Percentiles rank a stretch among this genome's conserved stretches.
Evolutionary conservation across 2,329 filamentous ascomycete species (phyloP).

Genomic region (Coniochaeta sp.): DNA sequence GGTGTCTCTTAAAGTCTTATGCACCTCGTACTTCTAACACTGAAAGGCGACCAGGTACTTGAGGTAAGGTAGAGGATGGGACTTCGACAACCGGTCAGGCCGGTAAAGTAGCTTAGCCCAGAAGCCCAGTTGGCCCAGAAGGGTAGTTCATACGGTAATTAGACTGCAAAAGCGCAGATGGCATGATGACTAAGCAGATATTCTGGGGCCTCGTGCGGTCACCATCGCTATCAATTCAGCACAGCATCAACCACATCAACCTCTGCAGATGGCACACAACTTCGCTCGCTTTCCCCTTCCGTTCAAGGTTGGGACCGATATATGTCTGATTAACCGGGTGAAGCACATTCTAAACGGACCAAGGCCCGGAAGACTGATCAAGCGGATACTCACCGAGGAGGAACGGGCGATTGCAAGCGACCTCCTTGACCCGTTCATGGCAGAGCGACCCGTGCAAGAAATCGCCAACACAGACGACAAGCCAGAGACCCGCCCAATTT

Average conservation of each 20-base stretch:
- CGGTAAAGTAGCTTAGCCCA: too few relatives aligned
- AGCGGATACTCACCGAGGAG: constrained; percentile 36
- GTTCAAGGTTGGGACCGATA: constrained; percentile 69
- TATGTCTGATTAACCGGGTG: constrained; percentile 65
- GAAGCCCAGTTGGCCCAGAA: too few relatives aligned
- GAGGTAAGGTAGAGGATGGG: too few relatives aligned
- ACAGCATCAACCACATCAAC: neutral
- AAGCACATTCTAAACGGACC: constrained; percentile 43
- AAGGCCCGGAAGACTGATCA: constrained; percentile 35
- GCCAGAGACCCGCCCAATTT: neutral
- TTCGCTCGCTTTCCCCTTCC: constrained; percentile 50
- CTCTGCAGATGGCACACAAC: constrained; percentile 4
- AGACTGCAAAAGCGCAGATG: too few relatives aligned
- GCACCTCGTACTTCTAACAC: too few relatives aligned
- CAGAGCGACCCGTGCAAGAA: constrained; percentile 3
- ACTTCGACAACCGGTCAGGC: too few relatives aligned
- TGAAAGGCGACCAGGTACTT: too few relatives aligned
- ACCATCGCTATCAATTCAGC: neutral
- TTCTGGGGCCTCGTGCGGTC: neutral
- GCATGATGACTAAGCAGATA: neutral
- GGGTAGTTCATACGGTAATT: too few relatives aligned
- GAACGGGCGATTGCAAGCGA: constrained; percentile 22
- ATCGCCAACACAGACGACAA: neutral
- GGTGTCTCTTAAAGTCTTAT: too few relatives aligned
- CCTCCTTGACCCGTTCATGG: constrained; percentile 8